These are phyloP conservation scores for Zangia roseola DNA, from an alignment of 768 basidiomycete genomes.

Conservation along the genomic window DNA sequence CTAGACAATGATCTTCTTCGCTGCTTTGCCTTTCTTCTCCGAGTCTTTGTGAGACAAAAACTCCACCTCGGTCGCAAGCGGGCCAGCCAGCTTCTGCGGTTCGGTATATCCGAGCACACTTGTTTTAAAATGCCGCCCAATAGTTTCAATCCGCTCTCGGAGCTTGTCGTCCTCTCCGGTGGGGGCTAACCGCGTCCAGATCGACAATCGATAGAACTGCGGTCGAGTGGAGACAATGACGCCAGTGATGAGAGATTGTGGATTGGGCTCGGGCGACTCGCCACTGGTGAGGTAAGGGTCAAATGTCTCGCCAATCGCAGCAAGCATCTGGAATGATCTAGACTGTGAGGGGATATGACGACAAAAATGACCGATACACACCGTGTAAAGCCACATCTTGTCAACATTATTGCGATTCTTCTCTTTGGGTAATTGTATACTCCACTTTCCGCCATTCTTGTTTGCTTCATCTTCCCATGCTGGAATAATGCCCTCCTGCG, in stretches of 20 bases:
- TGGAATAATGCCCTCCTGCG: conserved; percentile 90
- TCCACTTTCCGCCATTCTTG: conserved; percentile 98
- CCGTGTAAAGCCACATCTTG: conserved; percentile 98
- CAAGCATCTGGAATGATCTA: conserved; percentile 80
- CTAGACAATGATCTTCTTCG: conserved; percentile 75
- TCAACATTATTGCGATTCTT: conserved; percentile 85
- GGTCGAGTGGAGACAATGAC: conserved; percentile 95
- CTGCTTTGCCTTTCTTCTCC: conserved; percentile 87
- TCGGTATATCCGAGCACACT: conserved; percentile 82
- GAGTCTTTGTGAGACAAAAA: conserved; percentile 94
- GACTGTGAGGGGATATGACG: conserved; percentile 1
- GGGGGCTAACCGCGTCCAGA: conserved; percentile 94
- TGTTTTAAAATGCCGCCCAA: conserved; percentile 90
- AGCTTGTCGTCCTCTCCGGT: conserved; percentile 53
- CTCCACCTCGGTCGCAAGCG: conserved; percentile 93
- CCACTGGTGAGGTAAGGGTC: conserved; percentile 74
- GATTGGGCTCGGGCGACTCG: conserved; percentile 40
- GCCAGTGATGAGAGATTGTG: conserved; percentile 76
- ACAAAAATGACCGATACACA: conserved; percentile 33
- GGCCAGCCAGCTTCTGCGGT: conserved; percentile 70
- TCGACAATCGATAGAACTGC: conserved; percentile 93
- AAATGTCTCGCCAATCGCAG: conserved; percentile 98
- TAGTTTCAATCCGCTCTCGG: conserved; percentile 76
- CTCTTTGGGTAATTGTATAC: conserved; percentile 94
- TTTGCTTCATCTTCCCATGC: conserved; percentile 98